Base-by-base conservation (phyloP, 768 basidiomycete genomes). In the Podaxis sp. region DNA sequence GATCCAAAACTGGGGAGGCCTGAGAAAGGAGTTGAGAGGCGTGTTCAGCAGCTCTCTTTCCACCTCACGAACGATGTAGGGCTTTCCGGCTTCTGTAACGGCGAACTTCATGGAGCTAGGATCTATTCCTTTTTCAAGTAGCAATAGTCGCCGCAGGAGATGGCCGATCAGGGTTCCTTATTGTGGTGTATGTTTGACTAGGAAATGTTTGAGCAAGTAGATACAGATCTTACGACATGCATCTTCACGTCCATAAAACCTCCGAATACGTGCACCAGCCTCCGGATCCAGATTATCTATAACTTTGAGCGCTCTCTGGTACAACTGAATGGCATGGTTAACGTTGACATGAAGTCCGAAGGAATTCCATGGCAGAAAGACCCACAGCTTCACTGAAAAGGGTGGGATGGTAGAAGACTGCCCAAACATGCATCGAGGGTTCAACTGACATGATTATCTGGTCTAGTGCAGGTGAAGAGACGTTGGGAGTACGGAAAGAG, bases 141-240 rank as follows among this genome's bases (percentile, higher is more conserved):
- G 79, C 64, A 90, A 74, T 57, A 80, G 74, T n/a, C 87, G 80
- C 53, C 87, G 82, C 2, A 94, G 80, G 42, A 93, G 79, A n/a
- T 84, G 79, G 18, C 92, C 91, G 62, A 93, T 82, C 37, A 94
- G 75, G 13, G 86, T 87, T 53, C 92, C 92, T 93, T 63, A 56
- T 42, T 32, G 57, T 55, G 25, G 47, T 25, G 56, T 55, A 36
- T 47, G 23, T 55, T 51, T 52, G 38, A 44, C 18, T 50, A 61
- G 50, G 56, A 46, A 55, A 32, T 42, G 38, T 42, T 46, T 56
- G 37, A 63, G 53, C 28, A 28, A 53, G 32, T 21, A 47, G 54
- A 50, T 50, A 47, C 47, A 21, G 37, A 65, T 54, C 84, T 71
- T 70, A 93, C 92, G 79, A 74, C 88, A 90, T 21, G 89, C 83